Conservation (phyloP, 2,329 filamentous ascomycete genomes). For the Beauveria varroae region DNA sequence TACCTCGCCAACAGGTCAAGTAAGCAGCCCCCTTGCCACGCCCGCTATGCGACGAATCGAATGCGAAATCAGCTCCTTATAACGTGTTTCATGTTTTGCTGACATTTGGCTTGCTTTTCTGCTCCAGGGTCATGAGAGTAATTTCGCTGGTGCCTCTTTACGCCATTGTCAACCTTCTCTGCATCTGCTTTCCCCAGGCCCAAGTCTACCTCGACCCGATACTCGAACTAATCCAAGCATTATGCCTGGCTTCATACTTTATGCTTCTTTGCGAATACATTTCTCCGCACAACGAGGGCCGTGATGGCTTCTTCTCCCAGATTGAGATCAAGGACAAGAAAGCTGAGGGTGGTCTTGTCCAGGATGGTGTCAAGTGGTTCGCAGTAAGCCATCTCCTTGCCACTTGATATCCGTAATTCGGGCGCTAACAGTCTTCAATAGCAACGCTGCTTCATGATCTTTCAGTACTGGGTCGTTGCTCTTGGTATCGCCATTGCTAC, state of each 20-base stretch:
- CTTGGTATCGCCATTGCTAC: constrained; percentile 34
- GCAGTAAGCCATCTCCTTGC: constrained; percentile 16
- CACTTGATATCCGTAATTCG: not conserved
- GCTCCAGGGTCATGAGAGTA: constrained; percentile 32
- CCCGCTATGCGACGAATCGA: not conserved
- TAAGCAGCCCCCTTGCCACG: constrained; percentile 14
- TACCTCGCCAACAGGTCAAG: constrained; percentile 34
- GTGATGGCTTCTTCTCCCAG: constrained; percentile 29
- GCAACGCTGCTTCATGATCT: constrained; percentile 27
- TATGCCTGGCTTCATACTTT: constrained; percentile 36
- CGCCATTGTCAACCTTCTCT: constrained; percentile 30
- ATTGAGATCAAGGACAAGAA: constrained; percentile 24
- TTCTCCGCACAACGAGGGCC: constrained; percentile 24
- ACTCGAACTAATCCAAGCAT: constrained; percentile 30
- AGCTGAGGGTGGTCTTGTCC: constrained; percentile 13
- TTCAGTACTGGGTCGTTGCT: constrained; percentile 32
- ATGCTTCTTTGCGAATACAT: constrained; percentile 36
- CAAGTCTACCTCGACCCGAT: constrained; percentile 33
- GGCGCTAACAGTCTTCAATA: not conserved
- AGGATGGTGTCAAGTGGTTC: constrained; percentile 27
- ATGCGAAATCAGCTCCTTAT: not conserved
- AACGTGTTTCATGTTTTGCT: not conserved
- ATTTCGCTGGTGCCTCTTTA: constrained; percentile 33
- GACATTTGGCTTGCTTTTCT: not conserved
- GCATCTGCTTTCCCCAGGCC: constrained; percentile 27